These are phyloP conservation scores for Bimuria novae-zelandiae DNA, from an alignment of 2,329 filamentous ascomycete genomes.

Conservation along the genomic window DNA sequence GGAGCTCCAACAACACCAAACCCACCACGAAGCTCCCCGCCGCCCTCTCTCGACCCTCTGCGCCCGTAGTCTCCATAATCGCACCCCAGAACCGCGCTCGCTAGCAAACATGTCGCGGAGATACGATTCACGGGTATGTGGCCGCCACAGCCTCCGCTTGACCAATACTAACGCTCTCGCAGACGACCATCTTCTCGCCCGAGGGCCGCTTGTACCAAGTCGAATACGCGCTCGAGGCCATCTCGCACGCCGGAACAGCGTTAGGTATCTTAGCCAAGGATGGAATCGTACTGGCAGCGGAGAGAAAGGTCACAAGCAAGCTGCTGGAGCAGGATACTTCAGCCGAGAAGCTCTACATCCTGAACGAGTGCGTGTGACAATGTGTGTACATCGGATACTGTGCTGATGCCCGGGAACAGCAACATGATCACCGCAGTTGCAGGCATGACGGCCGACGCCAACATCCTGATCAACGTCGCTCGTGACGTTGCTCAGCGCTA, in stretches of 20 bases:
- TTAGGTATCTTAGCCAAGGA: constrained; percentile 96
- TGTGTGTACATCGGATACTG: background rate
- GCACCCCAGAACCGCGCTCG: constrained; percentile 10
- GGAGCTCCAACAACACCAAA: constrained; percentile 41
- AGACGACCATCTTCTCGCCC: constrained; percentile 99
- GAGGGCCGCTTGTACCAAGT: constrained; percentile 98
- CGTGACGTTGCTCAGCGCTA: constrained; percentile 96
- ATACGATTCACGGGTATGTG: constrained; percentile 91
- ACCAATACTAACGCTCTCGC: constrained; percentile 28
- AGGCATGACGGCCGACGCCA: constrained; percentile 98
- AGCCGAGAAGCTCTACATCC: constrained; percentile 98
- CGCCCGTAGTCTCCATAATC: constrained; percentile 6
- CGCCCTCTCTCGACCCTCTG: constrained; percentile 15
- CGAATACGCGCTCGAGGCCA: constrained; percentile 98
- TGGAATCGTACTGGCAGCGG: constrained; percentile 96
- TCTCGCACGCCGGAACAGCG: constrained; percentile 96
- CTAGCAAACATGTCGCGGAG: constrained; percentile 79
- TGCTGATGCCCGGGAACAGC: constrained; percentile 54
- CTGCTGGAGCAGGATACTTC: constrained; percentile 98
- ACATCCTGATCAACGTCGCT: constrained; percentile 99
- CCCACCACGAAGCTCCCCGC: constrained; percentile 28
- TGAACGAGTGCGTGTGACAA: constrained; percentile 78
- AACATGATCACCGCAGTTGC: constrained; percentile 99
- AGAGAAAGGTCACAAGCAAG: constrained; percentile 99
- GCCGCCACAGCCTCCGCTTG: constrained; percentile 10